Evolutionary conservation across 371 early-diverging fungal species (phyloP), one percentile per base, ranked within the genome.

Genomic region (Lichtheimia hyalospora): DNA sequence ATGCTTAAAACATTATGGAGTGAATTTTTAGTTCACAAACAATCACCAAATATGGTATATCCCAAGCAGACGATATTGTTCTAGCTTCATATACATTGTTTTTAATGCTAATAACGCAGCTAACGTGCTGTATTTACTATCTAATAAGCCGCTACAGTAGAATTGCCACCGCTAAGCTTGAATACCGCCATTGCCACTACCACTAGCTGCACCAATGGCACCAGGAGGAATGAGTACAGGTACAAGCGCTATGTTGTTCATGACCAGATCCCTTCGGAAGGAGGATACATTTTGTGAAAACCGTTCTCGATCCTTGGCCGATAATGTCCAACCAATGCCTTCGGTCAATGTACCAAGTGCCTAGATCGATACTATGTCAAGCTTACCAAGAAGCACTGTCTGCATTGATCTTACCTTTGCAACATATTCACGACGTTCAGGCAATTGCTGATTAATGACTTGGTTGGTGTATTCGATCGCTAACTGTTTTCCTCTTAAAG

Each of bases 261-360:
- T 55, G 6, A 68, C 71, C 49, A 85, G 69, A 28, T 88, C 86
- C 23, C 89, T 74, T 59, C 85, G 78, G 62, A 92, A 92, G 4
- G 84, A 74, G 12, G 87, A 83, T 25, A 89, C 70, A 51, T 90
- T 88, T 57, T 92, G 89, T 3, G 93, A 90, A 64, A 95, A 94
- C 41, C 83, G 65, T 63, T 95, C 94, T 14, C 92, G 81, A 71
- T 92, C 93, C 48, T 74, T 81, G 1, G 82, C 63, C 0, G 75
- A 64, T 44, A 93, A 58, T 25, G 83, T 88, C 66, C 78, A 83
- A 41, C 86, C 84, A 8, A 92, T 75, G 3, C 85, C 85, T 18
- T 90, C 88, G 77, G 92, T 80, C 41, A 95, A 71, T 34, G 75
- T 75, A 48, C 73, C 66, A 23, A 84, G 63, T 16, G 82, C 69